These are phyloP conservation scores for Brasenia schreberi DNA, from an alignment of 164 flowering plant species.

Conservation along the genomic window DNA sequence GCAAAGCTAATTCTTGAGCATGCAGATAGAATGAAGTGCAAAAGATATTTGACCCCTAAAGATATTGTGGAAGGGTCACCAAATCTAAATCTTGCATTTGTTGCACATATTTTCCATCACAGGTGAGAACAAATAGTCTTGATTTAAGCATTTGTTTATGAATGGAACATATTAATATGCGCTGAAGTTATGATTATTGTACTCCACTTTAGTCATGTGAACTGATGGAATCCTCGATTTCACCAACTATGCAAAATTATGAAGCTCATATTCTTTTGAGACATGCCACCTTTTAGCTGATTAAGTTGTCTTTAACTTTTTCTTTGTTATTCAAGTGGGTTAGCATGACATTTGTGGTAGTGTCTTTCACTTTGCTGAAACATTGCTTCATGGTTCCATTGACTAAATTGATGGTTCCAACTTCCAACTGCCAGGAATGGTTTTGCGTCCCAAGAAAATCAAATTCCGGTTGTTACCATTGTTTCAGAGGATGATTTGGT, in stretches of 20 bases:
- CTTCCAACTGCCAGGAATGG: conserved; percentile 51
- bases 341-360: too few relatives aligned
- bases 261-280: too few relatives aligned
- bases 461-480: conserved; percentile 57
- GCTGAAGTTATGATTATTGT: too few relatives aligned
- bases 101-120: conserved; percentile 87
- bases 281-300: too few relatives aligned
- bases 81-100: conserved; percentile 89
- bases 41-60: conserved; percentile 75
- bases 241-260: too few relatives aligned
- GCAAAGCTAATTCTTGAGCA: conserved; percentile 78
- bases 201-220: too few relatives aligned
- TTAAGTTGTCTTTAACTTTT: too few relatives aligned
- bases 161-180: too few relatives aligned
- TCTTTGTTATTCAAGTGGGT: too few relatives aligned
- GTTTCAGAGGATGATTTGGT: conserved; percentile 57
- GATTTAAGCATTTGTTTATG: too few relatives aligned
- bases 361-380: background rate
- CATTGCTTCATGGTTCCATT: background rate
- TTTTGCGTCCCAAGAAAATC: conserved; percentile 54
- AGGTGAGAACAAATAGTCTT: conserved; percentile 33
- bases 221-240: too few relatives aligned
- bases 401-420: too few relatives aligned
- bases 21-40: conserved; percentile 92
- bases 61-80: conserved; percentile 94